These are phyloP conservation scores for Sporothrix curviconia DNA, from an alignment of 2,329 filamentous ascomycete species.

Conservation along the genomic window DNA sequence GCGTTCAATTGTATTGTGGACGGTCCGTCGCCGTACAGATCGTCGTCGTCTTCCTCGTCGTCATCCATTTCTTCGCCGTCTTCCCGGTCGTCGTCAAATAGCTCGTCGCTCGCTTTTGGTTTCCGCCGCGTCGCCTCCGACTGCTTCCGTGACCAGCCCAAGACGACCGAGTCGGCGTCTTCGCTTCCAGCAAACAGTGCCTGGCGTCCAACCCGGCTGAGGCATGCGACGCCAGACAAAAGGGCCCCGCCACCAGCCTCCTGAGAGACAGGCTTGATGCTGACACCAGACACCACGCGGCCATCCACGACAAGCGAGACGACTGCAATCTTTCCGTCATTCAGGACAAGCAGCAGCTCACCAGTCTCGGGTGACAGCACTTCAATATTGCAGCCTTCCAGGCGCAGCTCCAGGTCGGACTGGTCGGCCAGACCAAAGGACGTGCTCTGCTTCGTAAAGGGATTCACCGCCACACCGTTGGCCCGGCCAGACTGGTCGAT, in stretches of 20 bases:
- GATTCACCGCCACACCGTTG: conserved; percentile 86
- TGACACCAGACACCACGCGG: conserved; percentile 79
- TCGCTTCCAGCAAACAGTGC: conserved; percentile 82
- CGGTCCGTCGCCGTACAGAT: conserved; percentile 55
- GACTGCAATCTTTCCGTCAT: conserved; percentile 66
- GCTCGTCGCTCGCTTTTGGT: conserved; percentile 45
- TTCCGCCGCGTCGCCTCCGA: conserved; percentile 56
- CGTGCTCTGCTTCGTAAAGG: conserved; percentile 76
- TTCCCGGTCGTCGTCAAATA: conserved; percentile 35
- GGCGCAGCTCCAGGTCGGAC: conserved; percentile 66
- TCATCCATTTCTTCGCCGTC: conserved; percentile 36
- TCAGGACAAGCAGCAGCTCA: conserved; percentile 77
- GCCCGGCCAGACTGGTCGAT: conserved; percentile 93
- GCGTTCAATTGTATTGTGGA: conserved; percentile 30
- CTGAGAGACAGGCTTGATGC: conserved; percentile 57
- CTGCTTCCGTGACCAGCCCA: conserved; percentile 71
- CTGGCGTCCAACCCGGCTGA: conserved; percentile 60
- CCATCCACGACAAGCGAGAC: conserved; percentile 83
- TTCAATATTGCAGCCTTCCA: conserved; percentile 77
- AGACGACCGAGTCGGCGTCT: conserved; percentile 68
- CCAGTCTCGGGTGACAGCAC: conserved; percentile 68
- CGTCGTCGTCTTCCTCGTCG: conserved; percentile 50
- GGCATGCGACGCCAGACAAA: conserved; percentile 58
- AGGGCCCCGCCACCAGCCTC: conserved; percentile 60
- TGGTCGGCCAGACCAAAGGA: conserved; percentile 83